These are phyloP conservation scores for Phalaenopsis aphrodite DNA, from an alignment of 106 monocot genomes.

Conservation along the genomic window DNA sequence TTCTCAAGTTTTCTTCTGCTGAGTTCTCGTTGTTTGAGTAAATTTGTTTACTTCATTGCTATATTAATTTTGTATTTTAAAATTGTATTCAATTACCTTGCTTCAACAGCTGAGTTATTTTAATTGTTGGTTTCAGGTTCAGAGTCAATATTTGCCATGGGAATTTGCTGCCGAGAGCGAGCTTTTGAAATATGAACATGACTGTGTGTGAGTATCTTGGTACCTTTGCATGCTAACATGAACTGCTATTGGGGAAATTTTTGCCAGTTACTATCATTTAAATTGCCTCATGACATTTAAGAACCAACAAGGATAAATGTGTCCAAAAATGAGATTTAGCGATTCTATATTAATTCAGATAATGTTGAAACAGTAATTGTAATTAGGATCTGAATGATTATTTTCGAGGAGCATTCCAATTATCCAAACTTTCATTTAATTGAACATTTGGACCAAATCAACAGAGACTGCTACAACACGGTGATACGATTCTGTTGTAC, in stretches of 20 bases:
- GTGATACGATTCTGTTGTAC: no score
- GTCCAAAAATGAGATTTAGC: neutral
- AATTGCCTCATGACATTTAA: constrained; percentile 1
- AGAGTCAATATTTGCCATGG: constrained; percentile 68
- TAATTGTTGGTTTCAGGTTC: constrained; percentile 36
- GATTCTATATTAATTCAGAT: neutral
- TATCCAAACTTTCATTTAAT: neutral
- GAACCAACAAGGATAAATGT: neutral
- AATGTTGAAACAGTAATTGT: neutral
- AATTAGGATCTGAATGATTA: no score
- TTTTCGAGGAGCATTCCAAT: no score
- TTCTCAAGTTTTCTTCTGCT: neutral
- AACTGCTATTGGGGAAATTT: neutral
- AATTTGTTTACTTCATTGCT: neutral
- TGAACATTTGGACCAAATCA: neutral
- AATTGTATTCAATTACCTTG: neutral
- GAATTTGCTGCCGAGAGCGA: constrained; percentile 55
- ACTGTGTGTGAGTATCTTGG: constrained; percentile 61
- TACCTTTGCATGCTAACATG: neutral
- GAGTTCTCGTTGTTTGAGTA: neutral
- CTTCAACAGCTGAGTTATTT: constrained; percentile 4
- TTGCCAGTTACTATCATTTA: neutral
- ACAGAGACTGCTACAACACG: no score
- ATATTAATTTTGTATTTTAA: neutral
- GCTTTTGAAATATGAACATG: constrained; percentile 34